These are phyloP conservation scores for Crithidia acanthocephali DNA, from an alignment of 208 protist species.

Conservation along the genomic window DNA sequence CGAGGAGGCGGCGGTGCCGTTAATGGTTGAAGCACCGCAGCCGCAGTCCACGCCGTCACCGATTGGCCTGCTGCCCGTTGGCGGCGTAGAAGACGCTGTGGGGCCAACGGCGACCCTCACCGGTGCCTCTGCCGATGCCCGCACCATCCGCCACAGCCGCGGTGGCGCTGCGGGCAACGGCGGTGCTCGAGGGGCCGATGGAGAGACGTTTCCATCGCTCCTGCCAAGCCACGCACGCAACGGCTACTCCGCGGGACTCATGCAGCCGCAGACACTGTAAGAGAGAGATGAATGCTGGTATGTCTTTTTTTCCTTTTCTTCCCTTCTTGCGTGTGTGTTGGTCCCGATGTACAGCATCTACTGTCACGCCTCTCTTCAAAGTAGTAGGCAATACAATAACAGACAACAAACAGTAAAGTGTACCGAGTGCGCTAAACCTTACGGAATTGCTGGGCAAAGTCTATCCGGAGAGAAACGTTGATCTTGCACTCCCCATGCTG, in stretches of 20 bases:
- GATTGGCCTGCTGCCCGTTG: neutral
- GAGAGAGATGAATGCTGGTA: too few relatives aligned
- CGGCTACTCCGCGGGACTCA: neutral
- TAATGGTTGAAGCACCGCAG: constrained; percentile 3
- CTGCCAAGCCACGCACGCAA: neutral
- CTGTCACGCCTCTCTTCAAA: too few relatives aligned
- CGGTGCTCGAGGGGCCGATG: neutral
- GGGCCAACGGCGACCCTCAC: neutral
- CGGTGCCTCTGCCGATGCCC: neutral
- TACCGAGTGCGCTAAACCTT: too few relatives aligned
- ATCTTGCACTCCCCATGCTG: too few relatives aligned
- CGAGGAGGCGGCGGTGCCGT: constrained; percentile 2
- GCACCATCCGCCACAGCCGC: neutral
- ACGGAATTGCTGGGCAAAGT: too few relatives aligned
- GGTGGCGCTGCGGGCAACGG: neutral
- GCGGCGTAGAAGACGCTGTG: neutral
- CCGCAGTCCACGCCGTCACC: neutral
- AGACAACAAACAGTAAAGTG: too few relatives aligned
- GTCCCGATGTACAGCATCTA: too few relatives aligned
- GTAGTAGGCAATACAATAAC: too few relatives aligned
- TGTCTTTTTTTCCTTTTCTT: too few relatives aligned
- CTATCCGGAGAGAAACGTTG: too few relatives aligned
- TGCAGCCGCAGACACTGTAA: constrained; percentile 4
- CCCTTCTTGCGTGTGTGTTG: too few relatives aligned
- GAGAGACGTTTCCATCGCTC: neutral